Percentiles rank a stretch among this genome's conserved stretches.
phyloP scores from a whole-genome alignment of 2,329 filamentous ascomycete species.

The Verticillium zaregamsianum region DNA sequence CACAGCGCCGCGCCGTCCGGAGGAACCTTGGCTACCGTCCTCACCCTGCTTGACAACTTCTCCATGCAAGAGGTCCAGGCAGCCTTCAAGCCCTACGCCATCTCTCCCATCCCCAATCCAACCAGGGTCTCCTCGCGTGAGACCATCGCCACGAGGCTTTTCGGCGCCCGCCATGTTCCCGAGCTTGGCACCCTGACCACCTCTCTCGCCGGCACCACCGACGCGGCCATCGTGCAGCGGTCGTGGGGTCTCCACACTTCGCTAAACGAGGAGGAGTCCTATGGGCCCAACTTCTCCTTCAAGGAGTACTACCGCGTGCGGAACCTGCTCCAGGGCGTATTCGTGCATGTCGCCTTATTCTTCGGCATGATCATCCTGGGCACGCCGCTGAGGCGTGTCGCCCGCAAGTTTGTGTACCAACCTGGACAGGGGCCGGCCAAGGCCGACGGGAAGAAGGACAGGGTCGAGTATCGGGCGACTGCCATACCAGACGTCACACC shows the following conservation, averaged over 20 bases:
- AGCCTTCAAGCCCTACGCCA: constrained; percentile 46
- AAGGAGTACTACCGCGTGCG: constrained; percentile 47
- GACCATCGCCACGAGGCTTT: constrained; percentile 40
- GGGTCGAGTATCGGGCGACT: constrained; percentile 60
- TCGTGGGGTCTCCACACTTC: constrained; percentile 58
- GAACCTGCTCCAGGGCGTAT: constrained; percentile 45
- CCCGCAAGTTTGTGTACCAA: constrained; percentile 39
- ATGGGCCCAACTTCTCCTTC: constrained; percentile 60
- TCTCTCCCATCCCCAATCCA: constrained; percentile 51
- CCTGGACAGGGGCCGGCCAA: constrained; percentile 51
- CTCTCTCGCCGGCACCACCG: constrained; percentile 43
- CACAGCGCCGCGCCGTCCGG: constrained; percentile 50
- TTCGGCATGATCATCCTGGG: constrained; percentile 39
- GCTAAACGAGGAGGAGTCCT: constrained; percentile 41
- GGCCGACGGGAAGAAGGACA: constrained; percentile 53
- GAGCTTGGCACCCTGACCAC: constrained; percentile 53
- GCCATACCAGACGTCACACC: constrained; percentile 55
- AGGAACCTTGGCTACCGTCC: constrained; percentile 64
- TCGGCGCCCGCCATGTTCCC: constrained; percentile 44
- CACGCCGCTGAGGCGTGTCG: constrained; percentile 39
- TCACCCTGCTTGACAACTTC: constrained; percentile 55
- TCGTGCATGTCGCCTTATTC: constrained; percentile 43
- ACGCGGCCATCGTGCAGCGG: constrained; percentile 53
- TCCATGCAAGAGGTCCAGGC: constrained; percentile 40
- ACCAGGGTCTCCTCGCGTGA: constrained; percentile 19